Base-by-base conservation (phyloP, 345 rosid genomes). In the Acer yangbiense region DNA sequence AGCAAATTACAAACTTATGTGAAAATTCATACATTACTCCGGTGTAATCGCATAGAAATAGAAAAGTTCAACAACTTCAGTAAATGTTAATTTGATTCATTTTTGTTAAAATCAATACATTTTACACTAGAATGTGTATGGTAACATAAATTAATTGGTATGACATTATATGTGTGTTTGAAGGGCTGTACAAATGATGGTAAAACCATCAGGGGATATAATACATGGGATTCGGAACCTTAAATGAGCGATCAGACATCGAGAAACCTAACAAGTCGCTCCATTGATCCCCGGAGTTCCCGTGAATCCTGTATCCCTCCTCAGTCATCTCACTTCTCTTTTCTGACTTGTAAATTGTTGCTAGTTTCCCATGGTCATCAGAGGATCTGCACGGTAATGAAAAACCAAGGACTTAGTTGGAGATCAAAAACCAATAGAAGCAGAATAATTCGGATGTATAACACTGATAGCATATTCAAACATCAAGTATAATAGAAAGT, bases 281-380 rank as follows among this genome's bases (percentile, higher is more conserved):
- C 98, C 99, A 95, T 17, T 95, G 99, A 72, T 95, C 99, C 46
- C 99, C 98, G 5, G 94, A 91, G 76, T 95, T 95, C 17, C 99
- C 99, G 9, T 81, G 84, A 66, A 95, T 90, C 77, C 96, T 82
- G 61, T 83, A 94, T 74, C 97, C 97, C 43, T 90, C 91, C 68
- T 77, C 75, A 76, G 81, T 87, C 92, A 96, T 91, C 87, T 89
- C 91, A 61, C 80, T 86, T 79, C 99, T 92, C 90, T 85, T 94
- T 82, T 89, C 94, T 4, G 98, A 93, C 76, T 95, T 95, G 83
- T 80, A 95, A 18, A 71, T 35, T 4, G 82, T 80, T 4, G 98
- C 99, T 61, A 72, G 78, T 80, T 93, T 93, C 69, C 80, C 84
- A 8, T 85, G 86, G 69, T 92, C 94, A 6, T 87, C 90, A 0